Conservation (phyloP, 2,329 filamentous ascomycete species). For the Pseudopyricularia javanii region DNA sequence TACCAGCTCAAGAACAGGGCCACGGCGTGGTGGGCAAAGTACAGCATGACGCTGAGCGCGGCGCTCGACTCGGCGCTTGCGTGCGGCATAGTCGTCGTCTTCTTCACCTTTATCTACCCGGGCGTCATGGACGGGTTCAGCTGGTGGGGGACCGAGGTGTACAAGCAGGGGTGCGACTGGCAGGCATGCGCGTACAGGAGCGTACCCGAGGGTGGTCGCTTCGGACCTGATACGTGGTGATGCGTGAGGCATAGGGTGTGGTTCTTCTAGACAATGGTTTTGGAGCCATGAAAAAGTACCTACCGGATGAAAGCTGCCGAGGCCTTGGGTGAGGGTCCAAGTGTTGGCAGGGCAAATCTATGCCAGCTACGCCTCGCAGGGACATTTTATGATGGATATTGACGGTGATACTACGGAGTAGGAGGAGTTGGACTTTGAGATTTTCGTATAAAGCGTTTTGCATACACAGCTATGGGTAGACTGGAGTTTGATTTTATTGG, state of each 20-base stretch:
- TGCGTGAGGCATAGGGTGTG: not conserved
- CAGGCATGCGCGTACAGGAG: conserved; percentile 60
- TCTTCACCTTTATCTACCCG: conserved; percentile 78
- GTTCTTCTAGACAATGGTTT: not conserved
- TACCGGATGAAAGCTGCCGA: no score
- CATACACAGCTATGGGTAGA: not conserved
- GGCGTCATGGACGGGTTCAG: conserved; percentile 60
- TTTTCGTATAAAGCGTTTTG: not conserved
- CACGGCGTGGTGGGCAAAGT: conserved; percentile 76
- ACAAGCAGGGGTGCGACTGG: conserved; percentile 79
- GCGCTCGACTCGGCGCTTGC: conserved; percentile 74
- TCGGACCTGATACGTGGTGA: conserved; percentile 53
- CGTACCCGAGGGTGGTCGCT: conserved; percentile 50
- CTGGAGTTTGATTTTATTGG: not conserved
- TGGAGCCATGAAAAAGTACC: no score
- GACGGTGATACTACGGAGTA: not conserved
- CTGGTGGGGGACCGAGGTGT: conserved; percentile 85
- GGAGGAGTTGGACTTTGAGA: not conserved
- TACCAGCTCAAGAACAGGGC: conserved; percentile 58
- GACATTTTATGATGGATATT: not conserved
- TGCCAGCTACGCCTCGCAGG: not conserved
- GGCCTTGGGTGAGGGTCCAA: no score
- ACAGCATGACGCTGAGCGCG: conserved; percentile 79
- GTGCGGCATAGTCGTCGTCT: conserved; percentile 71
- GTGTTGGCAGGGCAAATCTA: not conserved